Evolutionary conservation across 192 early-diverging fungal genomes (phyloP), one percentile per base, ranked within the genome.

Genomic region (Coemansia furcata): DNA sequence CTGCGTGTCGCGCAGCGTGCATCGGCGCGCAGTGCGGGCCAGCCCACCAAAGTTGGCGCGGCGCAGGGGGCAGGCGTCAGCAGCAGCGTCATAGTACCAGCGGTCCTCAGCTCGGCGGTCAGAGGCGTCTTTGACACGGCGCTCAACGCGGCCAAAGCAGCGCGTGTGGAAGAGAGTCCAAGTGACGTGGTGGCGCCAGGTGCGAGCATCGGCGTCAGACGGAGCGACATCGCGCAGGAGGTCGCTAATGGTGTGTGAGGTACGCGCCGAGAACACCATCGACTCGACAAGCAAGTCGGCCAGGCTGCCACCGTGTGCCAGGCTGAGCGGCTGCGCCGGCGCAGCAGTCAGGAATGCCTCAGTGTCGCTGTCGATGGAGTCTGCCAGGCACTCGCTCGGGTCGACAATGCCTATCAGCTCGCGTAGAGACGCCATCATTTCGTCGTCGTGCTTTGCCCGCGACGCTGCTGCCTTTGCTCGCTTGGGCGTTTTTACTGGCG

Each of bases 1-100:
- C 68, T 85, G 83, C 42, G 66, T 85, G 66, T 85, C 83, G 63
- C 78, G 80, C 70, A 85, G 83, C 6, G 83, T 85, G 72, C 83
- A 85, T 29, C 78, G 72, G 33, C 83, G 67, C 35, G 83, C 83
- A 2, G 83, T 81, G 36, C 83, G 72, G 63, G 78, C 83, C 26
- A 85, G 69, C 3, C 83, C 79, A 57, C 76, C 78, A 78, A 80
- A 85, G 68, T 73, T 82, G 36, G 67, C 78, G 7, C 76, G 63
- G 38, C 83, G 78, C 64, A 66, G 67, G 40, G 43, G 36, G 71
- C 78, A 78, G 19, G 67, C 71, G 54, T 85, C 83, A 36, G 59
- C 60, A 19, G 72, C 63, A 4, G 83, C 75, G 30, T 85, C 83
- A 55, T 85, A 85, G 71, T 85, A 82, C 83, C 83, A 85, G 63